Base-by-base conservation (phyloP, 1,284 basidiomycete genomes). In the Amylostereum chailletii region DNA sequence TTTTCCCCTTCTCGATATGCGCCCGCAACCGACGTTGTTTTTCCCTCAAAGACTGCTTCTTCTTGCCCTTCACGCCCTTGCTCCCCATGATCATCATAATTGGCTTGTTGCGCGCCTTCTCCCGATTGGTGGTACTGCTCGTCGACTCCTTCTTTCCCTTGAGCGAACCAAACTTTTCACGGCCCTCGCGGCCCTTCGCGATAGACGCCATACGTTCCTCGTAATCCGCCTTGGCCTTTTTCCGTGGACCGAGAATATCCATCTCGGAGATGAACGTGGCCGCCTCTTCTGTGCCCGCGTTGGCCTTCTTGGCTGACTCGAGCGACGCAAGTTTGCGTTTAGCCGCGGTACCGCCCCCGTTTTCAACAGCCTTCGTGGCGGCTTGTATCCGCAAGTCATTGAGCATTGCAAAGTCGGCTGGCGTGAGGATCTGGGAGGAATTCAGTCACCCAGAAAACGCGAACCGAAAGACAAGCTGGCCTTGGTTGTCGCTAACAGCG, bases 151-250 rank as follows among this genome's bases (percentile, higher is more conserved):
- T 90, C 55, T 83, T 90, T 36, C 92, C 93, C 71, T 87, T 93
- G 57, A 78, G 67, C 48, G 86, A 90, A 4, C 92, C 92, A 62
- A 86, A 99, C 73, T 97, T 98, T 62, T 96, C 94, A 46, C 96
- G 79, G 0, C 93, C 96, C 66, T 99, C 94, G 33, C 95, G 79
- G 1, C 95, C 95, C 65, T 92, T 88, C 62, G 88, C 82, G 58
- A 99, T 91, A 11, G 84, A 87, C 2, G 89, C 94, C 70, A 99
- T 83, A 27, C 95, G 85, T 65, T 96, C 95, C 52, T 92, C 92
- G 65, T 99, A 98, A 62, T 92, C 89, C 2, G 90, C 83, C 68
- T 98, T 99, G 33, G 78, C 77, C 70, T 94, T 96, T 72, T 98
- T 99, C 51, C 90, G 82, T 4, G 92, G 90, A 1, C 96, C 95